These are phyloP conservation scores for Ascosphaera aggregata DNA, from an alignment of 2,329 filamentous ascomycete genomes.

Conservation along the genomic window DNA sequence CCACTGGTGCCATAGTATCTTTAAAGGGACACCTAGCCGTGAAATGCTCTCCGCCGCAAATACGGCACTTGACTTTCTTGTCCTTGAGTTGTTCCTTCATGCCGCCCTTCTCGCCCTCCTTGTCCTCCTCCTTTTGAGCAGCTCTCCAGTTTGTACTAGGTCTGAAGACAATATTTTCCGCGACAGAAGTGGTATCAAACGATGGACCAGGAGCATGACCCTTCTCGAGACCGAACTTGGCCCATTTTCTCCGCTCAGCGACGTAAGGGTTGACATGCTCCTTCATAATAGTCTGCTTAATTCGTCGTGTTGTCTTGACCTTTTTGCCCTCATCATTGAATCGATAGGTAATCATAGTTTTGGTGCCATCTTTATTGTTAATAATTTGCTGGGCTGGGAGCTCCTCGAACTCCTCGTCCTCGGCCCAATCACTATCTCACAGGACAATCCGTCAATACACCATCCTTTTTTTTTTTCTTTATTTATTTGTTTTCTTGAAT, in stretches of 20 bases:
- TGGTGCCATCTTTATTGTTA: slow-evolving; percentile 95
- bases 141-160: slow-evolving; percentile 89
- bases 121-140: slow-evolving; percentile 48
- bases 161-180: slow-evolving; percentile 95
- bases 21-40: slow-evolving; percentile 98
- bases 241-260: slow-evolving; percentile 78
- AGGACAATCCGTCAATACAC: too few species aligned
- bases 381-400: slow-evolving; percentile 75
- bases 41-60: slow-evolving; percentile 97
- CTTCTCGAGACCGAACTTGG: slow-evolving; percentile 78
- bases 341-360: slow-evolving; percentile 76
- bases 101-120: slow-evolving; percentile 32
- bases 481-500: too few species aligned
- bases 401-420: slow-evolving; percentile 69
- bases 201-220: slow-evolving; percentile 67
- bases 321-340: slow-evolving; percentile 88
- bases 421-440: slow-evolving; percentile 59
- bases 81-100: slow-evolving; percentile 60
- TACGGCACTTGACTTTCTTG: slow-evolving; percentile 99
- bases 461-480: too few species aligned
- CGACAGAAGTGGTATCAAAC: slow-evolving; percentile 73
- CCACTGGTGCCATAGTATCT: slow-evolving; percentile 76
- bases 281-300: slow-evolving; percentile 76
- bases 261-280: slow-evolving; percentile 92
- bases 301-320: slow-evolving; percentile 89